These are phyloP conservation scores for Fagus crenata DNA, from an alignment of 306 rosid species.

Conservation along the genomic window DNA sequence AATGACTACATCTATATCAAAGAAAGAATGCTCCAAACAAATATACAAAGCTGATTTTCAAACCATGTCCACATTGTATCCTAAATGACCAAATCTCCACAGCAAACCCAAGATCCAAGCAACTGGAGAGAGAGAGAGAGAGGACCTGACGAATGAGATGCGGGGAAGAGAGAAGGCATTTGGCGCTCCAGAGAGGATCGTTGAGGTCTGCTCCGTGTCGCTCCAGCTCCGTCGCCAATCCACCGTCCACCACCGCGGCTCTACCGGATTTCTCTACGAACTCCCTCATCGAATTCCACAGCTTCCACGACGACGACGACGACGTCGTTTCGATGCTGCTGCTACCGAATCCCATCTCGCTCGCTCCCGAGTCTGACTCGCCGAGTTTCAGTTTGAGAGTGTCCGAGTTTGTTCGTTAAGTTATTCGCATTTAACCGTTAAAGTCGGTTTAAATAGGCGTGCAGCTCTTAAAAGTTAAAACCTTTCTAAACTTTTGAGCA, in stretches of 20 bases:
- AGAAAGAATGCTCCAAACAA: neutral
- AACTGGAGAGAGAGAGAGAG: neutral
- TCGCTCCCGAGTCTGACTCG: neutral
- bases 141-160: constrained; percentile 54
- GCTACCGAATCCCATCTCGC: neutral
- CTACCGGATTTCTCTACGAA: constrained; percentile 45
- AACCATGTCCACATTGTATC: constrained; percentile 7
- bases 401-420: too few species aligned
- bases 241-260: constrained; percentile 51
- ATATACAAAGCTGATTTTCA: neutral
- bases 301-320: neutral
- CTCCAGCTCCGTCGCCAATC: constrained; percentile 58
- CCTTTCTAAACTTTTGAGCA: too few species aligned
- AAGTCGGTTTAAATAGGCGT: too few species aligned
- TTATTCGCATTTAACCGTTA: too few species aligned
- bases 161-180: constrained; percentile 49
- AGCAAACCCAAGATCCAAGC: neutral
- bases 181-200: constrained; percentile 65
- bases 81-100: neutral
- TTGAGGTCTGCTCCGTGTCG: constrained; percentile 57
- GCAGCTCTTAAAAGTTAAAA: too few species aligned
- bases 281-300: constrained; percentile 23
- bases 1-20: neutral
- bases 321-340: constrained; percentile 22
- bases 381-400: too few species aligned